Evolutionary conservation across 1,284 basidiomycete genomes (phyloP).

Genomic region (Sporisorium graminicola): DNA sequence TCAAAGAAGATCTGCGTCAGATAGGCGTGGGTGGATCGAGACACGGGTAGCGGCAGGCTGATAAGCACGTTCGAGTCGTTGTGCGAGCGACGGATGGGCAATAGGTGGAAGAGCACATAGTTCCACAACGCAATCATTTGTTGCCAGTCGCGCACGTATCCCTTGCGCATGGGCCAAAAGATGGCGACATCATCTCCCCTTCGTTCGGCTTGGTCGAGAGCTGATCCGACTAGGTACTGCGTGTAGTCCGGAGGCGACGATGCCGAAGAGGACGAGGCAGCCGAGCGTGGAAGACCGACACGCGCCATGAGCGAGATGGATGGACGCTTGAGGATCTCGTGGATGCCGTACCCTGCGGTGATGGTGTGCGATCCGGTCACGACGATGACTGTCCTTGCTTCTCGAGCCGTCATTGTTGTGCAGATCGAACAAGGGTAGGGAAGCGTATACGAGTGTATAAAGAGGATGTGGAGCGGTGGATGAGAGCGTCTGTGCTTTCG

Average conservation of each 20-base stretch:
- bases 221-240: constrained; percentile 84
- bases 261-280: constrained; percentile 26
- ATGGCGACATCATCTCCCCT: constrained; percentile 80
- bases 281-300: constrained; percentile 40
- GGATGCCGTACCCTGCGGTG: constrained; percentile 82
- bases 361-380: constrained; percentile 81
- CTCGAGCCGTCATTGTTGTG: constrained; percentile 73
- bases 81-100: constrained; percentile 82
- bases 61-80: constrained; percentile 89
- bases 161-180: constrained; percentile 86
- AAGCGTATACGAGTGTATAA: neutral
- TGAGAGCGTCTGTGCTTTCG: constrained; percentile 30
- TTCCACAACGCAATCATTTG: constrained; percentile 92
- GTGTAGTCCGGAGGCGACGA: constrained; percentile 36
- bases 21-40: constrained; percentile 80
- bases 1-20: constrained; percentile 92
- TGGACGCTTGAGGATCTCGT: constrained; percentile 82
- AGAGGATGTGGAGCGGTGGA: neutral
- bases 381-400: constrained; percentile 83
- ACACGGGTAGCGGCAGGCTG: constrained; percentile 78
- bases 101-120: constrained; percentile 81
- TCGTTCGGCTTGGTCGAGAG: constrained; percentile 82
- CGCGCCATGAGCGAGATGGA: constrained; percentile 73
- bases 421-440: neutral
- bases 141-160: constrained; percentile 83